These are phyloP conservation scores for Vitis riparia DNA, from an alignment of 164 flowering plant genomes.

Conservation along the genomic window DNA sequence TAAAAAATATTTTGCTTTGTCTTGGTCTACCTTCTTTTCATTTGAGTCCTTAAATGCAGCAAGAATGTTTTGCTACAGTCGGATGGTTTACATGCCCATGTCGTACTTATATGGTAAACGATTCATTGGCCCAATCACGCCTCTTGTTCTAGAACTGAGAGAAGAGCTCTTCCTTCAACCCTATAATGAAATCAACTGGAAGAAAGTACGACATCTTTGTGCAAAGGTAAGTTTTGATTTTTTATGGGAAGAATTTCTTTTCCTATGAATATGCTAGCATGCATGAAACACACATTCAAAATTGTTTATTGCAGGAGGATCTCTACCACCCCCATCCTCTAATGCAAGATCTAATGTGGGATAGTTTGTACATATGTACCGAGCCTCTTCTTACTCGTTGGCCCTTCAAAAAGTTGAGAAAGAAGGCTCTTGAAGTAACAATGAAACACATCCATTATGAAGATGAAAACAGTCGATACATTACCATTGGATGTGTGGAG, in stretches of 20 bases:
- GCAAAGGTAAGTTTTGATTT: conserved; percentile 28
- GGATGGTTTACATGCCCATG: conserved; percentile 48
- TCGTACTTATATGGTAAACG: conserved; percentile 45
- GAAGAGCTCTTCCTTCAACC: conserved; percentile 42
- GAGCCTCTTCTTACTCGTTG: conserved; percentile 46
- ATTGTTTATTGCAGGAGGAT: conserved; percentile 33
- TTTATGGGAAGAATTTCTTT: too few relatives aligned
- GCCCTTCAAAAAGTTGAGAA: conserved; percentile 43
- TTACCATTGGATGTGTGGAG: conserved; percentile 41
- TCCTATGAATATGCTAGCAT: too few relatives aligned
- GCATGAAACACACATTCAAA: not conserved
- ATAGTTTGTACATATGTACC: conserved; percentile 21
- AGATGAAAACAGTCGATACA: conserved; percentile 49
- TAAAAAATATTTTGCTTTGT: too few relatives aligned
- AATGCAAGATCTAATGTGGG: conserved; percentile 47
- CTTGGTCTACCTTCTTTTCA: too few relatives aligned
- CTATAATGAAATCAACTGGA: conserved; percentile 41
- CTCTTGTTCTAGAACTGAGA: conserved; percentile 41
- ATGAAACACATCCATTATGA: conserved; percentile 49
- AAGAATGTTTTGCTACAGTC: conserved; percentile 49
- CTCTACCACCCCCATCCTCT: conserved; percentile 35
- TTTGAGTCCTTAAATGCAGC: conserved; percentile 24
- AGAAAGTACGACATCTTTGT: conserved; percentile 32
- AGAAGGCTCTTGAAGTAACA: conserved; percentile 32
- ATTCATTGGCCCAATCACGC: conserved; percentile 48